These are phyloP conservation scores for Neckera pumila DNA, from an alignment of 225 moss, liverwort and hornwort genomes.

Conservation along the genomic window DNA sequence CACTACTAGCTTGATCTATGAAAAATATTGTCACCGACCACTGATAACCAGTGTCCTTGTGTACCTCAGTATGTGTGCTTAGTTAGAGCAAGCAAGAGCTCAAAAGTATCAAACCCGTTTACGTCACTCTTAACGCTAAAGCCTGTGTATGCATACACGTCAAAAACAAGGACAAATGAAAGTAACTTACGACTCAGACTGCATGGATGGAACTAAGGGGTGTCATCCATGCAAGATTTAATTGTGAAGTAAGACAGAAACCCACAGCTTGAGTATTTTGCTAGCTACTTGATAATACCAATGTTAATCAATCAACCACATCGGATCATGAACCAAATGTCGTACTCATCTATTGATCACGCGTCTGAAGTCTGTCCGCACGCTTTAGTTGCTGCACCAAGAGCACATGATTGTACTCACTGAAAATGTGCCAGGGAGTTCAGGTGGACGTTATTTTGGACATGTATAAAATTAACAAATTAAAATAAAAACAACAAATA, in stretches of 20 bases:
- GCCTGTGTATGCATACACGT: no score
- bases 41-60: background rate
- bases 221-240: background rate
- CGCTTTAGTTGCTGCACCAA: background rate
- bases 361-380: background rate
- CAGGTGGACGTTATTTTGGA: background rate
- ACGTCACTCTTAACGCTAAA: background rate
- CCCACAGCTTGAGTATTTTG: background rate
- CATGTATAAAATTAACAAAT: no score
- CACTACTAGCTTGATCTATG: background rate
- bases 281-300: background rate
- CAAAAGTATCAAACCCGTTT: background rate
- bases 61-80: no score
- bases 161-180: background rate
- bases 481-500: background rate
- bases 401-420: background rate
- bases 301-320: background rate
- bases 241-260: background rate
- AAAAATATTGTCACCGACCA: background rate
- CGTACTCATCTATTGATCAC: background rate
- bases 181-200: background rate
- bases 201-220: background rate
- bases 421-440: background rate
- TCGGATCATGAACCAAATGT: background rate
- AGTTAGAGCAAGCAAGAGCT: no score